Evolutionary conservation across 768 basidiomycete genomes (phyloP), one percentile per base, ranked within the genome.

Genomic region (Phylloporus arenicola): DNA sequence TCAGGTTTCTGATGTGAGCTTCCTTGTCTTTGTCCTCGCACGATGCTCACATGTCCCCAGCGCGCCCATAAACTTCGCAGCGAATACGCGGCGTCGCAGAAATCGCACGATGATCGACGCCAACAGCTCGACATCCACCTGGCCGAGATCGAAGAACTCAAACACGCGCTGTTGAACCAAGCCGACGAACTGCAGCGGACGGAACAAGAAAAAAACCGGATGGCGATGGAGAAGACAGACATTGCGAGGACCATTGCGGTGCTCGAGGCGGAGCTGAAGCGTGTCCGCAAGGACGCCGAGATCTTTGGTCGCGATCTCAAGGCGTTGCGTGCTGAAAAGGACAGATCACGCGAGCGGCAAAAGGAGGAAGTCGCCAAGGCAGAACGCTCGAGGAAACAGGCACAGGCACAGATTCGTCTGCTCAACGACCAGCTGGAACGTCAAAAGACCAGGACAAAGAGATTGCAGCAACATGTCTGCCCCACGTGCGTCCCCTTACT

Each of bases 291-390:
- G 44, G 86, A 91, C 52, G 90, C 89, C 0, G 85, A 88, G 55
- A 76, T 75, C 7, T 86, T 92, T 60, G 88, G 88, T 16, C 78
- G 78, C 16, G 91, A 94, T 64, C 65, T 95, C 51, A 87, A 82
- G 54, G 68, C 74, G 9, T 71, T 91, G 37, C 75, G 81, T 10
- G 63, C 67, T 13, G 84, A 90, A 69, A 88, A 88, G 60, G 84
- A 86, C 56, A 79, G 72, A 41, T 62, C 79, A 39, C 81, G 81
- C 47, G 66, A 70, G 20, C 78, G 67, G 58, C 76, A 80, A 54
- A 77, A 73, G 59, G 79, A 80, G 5, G 86, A 88, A 50, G 55
- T 72, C 16, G 53, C 68, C 51, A 80, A 70, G 60, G 71, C 76
- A n/a, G 82, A 88, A 54, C 72, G 84, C 33, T 70, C 78, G 35